Base-by-base conservation (phyloP, 805 yeast species). In the Kazachstania psychrophila region DNA sequence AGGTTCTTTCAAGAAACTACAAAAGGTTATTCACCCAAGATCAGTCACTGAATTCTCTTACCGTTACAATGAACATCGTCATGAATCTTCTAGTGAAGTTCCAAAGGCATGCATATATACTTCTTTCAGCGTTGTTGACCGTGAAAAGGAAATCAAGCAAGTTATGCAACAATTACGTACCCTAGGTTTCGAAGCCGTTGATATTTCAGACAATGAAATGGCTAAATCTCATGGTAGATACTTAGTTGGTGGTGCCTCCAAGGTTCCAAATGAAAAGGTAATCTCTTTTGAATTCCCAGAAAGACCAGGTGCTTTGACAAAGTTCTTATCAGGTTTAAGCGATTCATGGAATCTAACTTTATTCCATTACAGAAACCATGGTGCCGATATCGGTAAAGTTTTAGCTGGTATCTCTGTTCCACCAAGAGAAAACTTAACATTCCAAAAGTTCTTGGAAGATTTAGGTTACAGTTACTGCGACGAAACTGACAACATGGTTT, bases 191-290 rank as follows among this genome's bases (percentile, higher is more conserved):
- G 66, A 68, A 29, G 95, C 87, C 2, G 69, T 73, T 37, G 97
- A 92, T 55, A 79, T 92, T 39, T 82, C 95, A 13, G 84, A 83
- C 41, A 88, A 94, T 56, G 96, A 88, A 57, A 72, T 92, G 67
- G 98, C 98, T 29, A 92, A 92, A 62, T 74, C 87, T 25, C 99
- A 92, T 55, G 96, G 96, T 26, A 74, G 99, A 58, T 94, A 92
- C 58, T 68, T 92, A 45, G 95, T 92, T 17, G 99, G 99, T 40
- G 98, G 98, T 40, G 77, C 81, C 42, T 75, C 88, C 0, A 61
- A 68, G 16, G 75, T 83, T 14, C 69, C 74, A 20, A 70, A 84
- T 46, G 99, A 92, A 61, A 77, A 79, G 49, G 62, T 92, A 24
- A 74, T 77, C 48, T 72, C 81, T 33, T 92, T 92, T 52, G 96